These are phyloP conservation scores for Dryas integrifolia DNA, from an alignment of 331 rosid genomes.

Conservation along the genomic window DNA sequence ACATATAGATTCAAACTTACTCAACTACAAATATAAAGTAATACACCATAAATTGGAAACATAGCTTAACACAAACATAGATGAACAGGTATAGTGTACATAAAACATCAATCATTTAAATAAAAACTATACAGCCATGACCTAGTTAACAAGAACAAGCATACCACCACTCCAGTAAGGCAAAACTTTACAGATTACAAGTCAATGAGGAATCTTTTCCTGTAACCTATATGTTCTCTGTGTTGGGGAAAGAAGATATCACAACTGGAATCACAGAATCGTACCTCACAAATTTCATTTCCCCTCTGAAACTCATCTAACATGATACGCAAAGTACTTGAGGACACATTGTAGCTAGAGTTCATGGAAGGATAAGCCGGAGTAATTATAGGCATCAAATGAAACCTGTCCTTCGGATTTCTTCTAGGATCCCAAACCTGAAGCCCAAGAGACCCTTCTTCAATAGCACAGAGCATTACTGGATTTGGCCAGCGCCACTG, in stretches of 20 bases:
- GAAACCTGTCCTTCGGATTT: slow-evolving; percentile 73
- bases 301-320: slow-evolving; percentile 92
- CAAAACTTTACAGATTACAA: neutral
- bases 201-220: neutral
- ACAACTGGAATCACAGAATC: slow-evolving; percentile 16
- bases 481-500: slow-evolving; percentile 99
- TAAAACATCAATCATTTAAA: neutral
- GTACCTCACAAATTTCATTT: slow-evolving; percentile 87
- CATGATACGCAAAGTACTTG: slow-evolving; percentile 88
- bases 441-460: slow-evolving; percentile 94
- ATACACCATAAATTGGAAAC: neutral
- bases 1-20: neutral
- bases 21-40: neutral
- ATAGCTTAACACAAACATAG: neutral
- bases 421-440: slow-evolving; percentile 96
- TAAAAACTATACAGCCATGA: neutral
- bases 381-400: slow-evolving; percentile 96
- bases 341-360: slow-evolving; percentile 93
- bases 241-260: neutral
- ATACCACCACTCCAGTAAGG: neutral
- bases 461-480: slow-evolving; percentile 84
- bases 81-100: neutral
- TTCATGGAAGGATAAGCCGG: slow-evolving; percentile 99
- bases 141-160: neutral
- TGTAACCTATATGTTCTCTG: neutral